Conservation (phyloP, 164 flowering plant genomes). For the Stephania cephalantha region DNA sequence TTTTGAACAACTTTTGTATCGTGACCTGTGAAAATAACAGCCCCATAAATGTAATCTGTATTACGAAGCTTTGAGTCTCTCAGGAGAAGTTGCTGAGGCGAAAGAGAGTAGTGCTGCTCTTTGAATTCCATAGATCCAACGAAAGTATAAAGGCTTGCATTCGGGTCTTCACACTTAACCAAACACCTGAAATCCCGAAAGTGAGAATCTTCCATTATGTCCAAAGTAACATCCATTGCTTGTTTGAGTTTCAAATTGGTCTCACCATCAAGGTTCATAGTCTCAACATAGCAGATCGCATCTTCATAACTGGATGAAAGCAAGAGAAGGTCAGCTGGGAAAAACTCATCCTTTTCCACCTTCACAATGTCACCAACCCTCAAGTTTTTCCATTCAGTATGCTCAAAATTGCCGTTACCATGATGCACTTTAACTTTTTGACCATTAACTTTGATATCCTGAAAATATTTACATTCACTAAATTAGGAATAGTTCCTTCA, state of each 20-base stretch:
- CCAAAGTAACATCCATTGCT: slow-evolving; percentile 66
- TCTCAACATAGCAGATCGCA: slow-evolving; percentile 87
- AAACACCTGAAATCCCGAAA: slow-evolving; percentile 53
- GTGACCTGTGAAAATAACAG: slow-evolving; percentile 81
- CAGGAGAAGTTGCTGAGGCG: slow-evolving; percentile 81
- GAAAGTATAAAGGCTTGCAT: slow-evolving; percentile 78
- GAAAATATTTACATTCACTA: slow-evolving; percentile 15
- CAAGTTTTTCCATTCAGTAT: slow-evolving; percentile 70
- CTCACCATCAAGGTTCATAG: slow-evolving; percentile 98
- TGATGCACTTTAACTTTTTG: slow-evolving; percentile 65
- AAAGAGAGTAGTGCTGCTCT: slow-evolving; percentile 54
- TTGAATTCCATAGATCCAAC: slow-evolving; percentile 74
- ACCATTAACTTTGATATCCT: slow-evolving; percentile 84
- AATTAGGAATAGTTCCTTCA: background rate
- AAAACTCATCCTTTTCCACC: slow-evolving; percentile 78
- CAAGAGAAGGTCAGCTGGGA: slow-evolving; percentile 85
- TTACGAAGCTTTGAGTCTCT: slow-evolving; percentile 90
- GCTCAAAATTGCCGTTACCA: slow-evolving; percentile 48
- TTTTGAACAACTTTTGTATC: slow-evolving; percentile 95
- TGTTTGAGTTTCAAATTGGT: slow-evolving; percentile 90
- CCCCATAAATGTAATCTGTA: slow-evolving; percentile 81
- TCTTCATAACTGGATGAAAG: slow-evolving; percentile 89
- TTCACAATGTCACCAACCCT: slow-evolving; percentile 84
- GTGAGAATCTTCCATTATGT: slow-evolving; percentile 41
- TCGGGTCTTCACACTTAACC: slow-evolving; percentile 90